Base-by-base conservation (phyloP, 805 yeast genomes). In the Starmera amethionina region DNA sequence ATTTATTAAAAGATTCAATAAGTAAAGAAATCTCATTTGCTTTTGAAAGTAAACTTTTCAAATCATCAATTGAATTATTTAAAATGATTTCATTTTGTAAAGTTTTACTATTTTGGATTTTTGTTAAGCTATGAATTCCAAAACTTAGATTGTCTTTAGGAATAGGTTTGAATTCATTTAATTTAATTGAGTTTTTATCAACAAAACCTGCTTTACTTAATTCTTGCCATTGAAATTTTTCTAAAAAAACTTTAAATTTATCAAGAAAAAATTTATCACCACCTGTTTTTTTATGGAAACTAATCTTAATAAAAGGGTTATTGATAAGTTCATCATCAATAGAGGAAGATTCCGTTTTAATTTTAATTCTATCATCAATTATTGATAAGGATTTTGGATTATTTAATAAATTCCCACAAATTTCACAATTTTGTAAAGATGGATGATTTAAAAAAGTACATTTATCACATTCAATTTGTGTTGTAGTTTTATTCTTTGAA, bases 371-470 rank as follows among this genome's bases (percentile, higher is more conserved):
- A 43, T 62, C 67, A 31, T 51, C 58, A 37, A 49, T 50, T 3
- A 50, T 64, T 22, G 51, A 55, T 41, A 48, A 36, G 5, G 45
- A 40, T 28, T 44, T 38, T 25, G 42, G 40, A 50, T 49, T 45
- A 42, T 49, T 19, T 22, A 80, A 55, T 16, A 65, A 65, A 0
- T 80, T 66, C 0, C 96, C 96, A 62, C 97, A 90, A 54, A 93
- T 72, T 58, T 90, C 98, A 59, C 98, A 90, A 46, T 67, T 69
- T 31, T 68, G 60, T 67, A 90, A 65, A 3, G 84, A 75, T 0
- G 88, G 83, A 57, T 89, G 96, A 56, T 90, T 93, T 11, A 76
- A 62, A 52, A 88, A 90, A 0, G 97, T 85, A 49, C 95, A 85
- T 11, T 65, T 56, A 4, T 76, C 68, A 43, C 84, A 77, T 12